Evolutionary conservation across 176 grass and related monocot species (phyloP), one percentile per base, ranked within the genome.

Genomic region (Carex pumila): DNA sequence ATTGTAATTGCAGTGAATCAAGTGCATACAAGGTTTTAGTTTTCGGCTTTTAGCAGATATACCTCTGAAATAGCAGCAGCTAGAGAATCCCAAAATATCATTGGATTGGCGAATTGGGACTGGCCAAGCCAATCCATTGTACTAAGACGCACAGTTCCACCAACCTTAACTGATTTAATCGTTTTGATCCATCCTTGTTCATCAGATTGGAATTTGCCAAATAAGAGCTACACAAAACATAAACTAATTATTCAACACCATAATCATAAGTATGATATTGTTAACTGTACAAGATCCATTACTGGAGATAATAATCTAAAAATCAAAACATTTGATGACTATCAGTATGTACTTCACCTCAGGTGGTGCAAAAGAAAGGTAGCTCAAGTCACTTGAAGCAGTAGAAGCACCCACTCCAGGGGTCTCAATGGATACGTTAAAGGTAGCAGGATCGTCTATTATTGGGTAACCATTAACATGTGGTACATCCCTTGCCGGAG

Each of bases 71-170:
- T 89, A 34, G 92, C 91, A 81, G 92, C 91, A 37, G 95, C 89
- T 36, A 95, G 66, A 70, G 89, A 91, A 73, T 92, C n/a, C 89
- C 91, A 98, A 84, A 86, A 93, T 32, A 98, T 84, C 82, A 87
- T 93, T 82, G 87, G 65, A 59, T 84, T 71, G 59, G 88, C n/a
- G 77, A 84, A 95, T n/a, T 95, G 82, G 1, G 95, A 98, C 77
- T 98, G 89, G 49, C 91, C 91, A 63, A 98, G 91, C 92, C 95
- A 98, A 83, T 94, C 92, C 95, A 98, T 94, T 25, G 95, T 98
- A 82, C 69, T 94, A 78, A 98, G 90, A 61, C 92, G 65, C 22
- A 98, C 79, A 61, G 80, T 86, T 72, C 91, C 92, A 80, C 91
- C 88, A 37, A 74, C 53, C 52, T 80, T 85, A 6, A 95, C 95